Base-by-base conservation (phyloP, 441 rosid species). In the Aquilaria agallochum region DNA sequence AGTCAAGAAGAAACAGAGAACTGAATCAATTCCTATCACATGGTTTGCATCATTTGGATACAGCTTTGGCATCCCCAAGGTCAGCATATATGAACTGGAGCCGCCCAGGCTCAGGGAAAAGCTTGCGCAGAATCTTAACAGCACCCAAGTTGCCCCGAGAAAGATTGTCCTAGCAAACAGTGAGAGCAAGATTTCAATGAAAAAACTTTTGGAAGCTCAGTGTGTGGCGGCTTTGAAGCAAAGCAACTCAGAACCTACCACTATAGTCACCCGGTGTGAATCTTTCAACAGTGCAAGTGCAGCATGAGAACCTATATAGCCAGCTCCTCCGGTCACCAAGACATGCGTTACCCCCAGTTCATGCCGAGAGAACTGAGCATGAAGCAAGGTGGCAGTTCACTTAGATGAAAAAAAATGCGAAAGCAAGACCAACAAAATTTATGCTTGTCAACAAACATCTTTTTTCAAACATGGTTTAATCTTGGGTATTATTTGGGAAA, bases 261-360 rank as follows among this genome's bases (percentile, higher is more conserved):
- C 95, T 59, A 93, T 77, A 11, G 98, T 88, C 8, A 93, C 98
- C 54, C 96, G 85, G 74, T 87, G 72, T 11, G 87, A 80, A 59
- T 90, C 98, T 75, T 72, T 90, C 50, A 93, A 74, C 67, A 94
- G 96, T 50, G 94, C 79, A 69, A 84, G 66, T 58, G 96, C 78
- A 64, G 98, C 97, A 76, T 94, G 99, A 59, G 99, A 94, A 70
- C 99, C 99, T 20, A 94, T 94, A 61, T 85, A 94, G 13, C 99
- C 97, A 76, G 99, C 97, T 70, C 99, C 99, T 49, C 99, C 99
- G 0, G 99, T 94, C 67, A 94, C 97, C 27, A 94, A 76, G 66
- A 91, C 97, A 74, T 94, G 98, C 32, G 79, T 80, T 14, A 94
- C 92, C 52, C 97, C 96, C 48, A 76, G 70, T 69, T 94, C 90